phyloP scores from a whole-genome alignment of 495 filamentous ascomycete genomes.

The Hamigera avellanea region DNA sequence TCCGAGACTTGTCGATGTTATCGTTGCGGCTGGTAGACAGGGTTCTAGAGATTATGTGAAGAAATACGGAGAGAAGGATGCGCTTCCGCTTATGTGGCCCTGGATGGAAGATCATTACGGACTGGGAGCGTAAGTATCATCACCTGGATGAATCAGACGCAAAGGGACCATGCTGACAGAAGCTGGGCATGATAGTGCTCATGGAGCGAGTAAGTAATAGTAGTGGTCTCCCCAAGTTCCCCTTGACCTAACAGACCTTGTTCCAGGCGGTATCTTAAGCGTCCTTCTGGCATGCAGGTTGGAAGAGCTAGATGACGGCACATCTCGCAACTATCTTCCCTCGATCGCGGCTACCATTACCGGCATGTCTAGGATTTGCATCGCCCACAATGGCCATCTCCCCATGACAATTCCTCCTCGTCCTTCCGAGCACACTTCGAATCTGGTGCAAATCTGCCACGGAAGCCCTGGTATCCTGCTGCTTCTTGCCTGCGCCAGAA shows the following conservation, averaged over 20 bases:
- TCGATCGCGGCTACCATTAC: constrained; percentile 29
- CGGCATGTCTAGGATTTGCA: constrained; percentile 23
- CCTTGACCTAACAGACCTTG: no score
- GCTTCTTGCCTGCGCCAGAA: constrained; percentile 22
- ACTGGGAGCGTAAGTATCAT: constrained; percentile 27
- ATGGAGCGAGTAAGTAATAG: constrained; percentile 19
- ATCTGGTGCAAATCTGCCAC: constrained; percentile 36
- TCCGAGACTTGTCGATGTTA: constrained; percentile 19
- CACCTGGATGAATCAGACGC: neutral
- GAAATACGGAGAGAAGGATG: constrained; percentile 18
- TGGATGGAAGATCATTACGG: constrained; percentile 31
- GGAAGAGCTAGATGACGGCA: constrained; percentile 13
- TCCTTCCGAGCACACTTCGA: constrained; percentile 9
- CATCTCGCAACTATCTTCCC: constrained; percentile 14
- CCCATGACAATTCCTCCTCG: constrained; percentile 22
- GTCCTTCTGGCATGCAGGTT: constrained; percentile 26
- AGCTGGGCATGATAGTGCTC: constrained; percentile 10
- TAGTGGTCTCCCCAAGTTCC: no score
- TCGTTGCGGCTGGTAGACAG: constrained; percentile 24
- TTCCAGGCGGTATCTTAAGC: constrained; percentile 28
- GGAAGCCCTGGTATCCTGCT: constrained; percentile 30
- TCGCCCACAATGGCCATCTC: constrained; percentile 28
- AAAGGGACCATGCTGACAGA: neutral
- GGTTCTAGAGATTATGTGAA: constrained; percentile 18
- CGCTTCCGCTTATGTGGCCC: constrained; percentile 34